Base-by-base conservation (phyloP, 2,329 filamentous ascomycete species). In the Fonsecaea pedrosoi region DNA sequence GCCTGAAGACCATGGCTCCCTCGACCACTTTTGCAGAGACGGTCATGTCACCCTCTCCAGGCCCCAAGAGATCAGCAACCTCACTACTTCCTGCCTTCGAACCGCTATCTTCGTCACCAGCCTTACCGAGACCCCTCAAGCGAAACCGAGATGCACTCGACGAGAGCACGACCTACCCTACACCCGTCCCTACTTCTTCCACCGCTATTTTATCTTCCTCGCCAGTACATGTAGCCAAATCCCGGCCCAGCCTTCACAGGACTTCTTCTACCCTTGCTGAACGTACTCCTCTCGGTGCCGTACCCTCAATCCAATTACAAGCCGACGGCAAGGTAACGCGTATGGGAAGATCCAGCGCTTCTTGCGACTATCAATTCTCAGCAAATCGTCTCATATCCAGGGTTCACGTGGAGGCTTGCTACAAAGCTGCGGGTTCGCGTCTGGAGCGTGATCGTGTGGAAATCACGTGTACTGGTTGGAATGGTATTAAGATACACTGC, bases 301-400 rank as follows among this genome's bases (percentile, higher is more conserved):
- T 99, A 59, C 92, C 93, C n/a, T 88, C 89, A 25, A 84, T 98
- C 70, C 87, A 92, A 77, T 86, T 98, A 18, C 89, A 89, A 62
- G 90, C 89, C 72, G 92, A 91, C 79, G 94, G 94, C 70, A 92
- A 96, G 74, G 82, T 88, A 13, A 81, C 97, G 38, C 85, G 90
- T 69, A 95, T 99, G 90, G 95, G 95, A 70, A 88, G 95, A 71
- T 97, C 94, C 5, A 97, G 92, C 81, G 94, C 92, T 79, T 96
- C 94, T 13, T 96, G 93, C n/a, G 89, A 97, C 76, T 95, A 94
- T 78, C 94, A 97, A 80, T 86, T 99, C 13, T 95, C 95, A 32
- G 88, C 92, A 73, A 97, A 96, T 80, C 91, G 93, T 55, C 87
- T 96, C 67, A 92, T 99, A 70, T 98, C 95, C 75, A 90, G 95